Evolutionary conservation across 805 yeast genomes (phyloP).

Genomic region (Scheffersomyces amazonensis): DNA sequence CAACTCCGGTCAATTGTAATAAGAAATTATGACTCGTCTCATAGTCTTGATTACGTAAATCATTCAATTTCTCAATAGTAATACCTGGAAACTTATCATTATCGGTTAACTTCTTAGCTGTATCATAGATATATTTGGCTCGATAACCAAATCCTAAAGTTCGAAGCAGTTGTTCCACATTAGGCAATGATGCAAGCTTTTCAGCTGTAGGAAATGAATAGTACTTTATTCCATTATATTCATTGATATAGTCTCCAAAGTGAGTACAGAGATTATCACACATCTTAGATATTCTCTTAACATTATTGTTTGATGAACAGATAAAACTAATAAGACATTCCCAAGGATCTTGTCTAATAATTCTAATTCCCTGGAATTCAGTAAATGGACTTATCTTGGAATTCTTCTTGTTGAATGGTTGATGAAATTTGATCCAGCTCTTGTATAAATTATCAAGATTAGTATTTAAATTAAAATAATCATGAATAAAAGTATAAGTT

Average conservation of each 20-base stretch:
- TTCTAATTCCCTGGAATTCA: constrained; percentile 68
- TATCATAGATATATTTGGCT: constrained; percentile 80
- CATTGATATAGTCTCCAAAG: constrained; percentile 61
- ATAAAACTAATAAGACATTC: constrained; percentile 87
- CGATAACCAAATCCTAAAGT: constrained; percentile 81
- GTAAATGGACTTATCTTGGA: constrained; percentile 27
- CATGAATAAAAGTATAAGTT: constrained; percentile 46
- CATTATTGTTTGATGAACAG: constrained; percentile 94
- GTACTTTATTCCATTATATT: constrained; percentile 52
- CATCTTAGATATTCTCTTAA: constrained; percentile 90
- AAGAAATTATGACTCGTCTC: constrained; percentile 57
- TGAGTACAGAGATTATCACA: constrained; percentile 72
- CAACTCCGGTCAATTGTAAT: constrained; percentile 78
- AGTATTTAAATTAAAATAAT: constrained; percentile 70
- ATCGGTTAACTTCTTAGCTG: constrained; percentile 57
- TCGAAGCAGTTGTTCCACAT: constrained; percentile 42
- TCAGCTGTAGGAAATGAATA: constrained; percentile 75
- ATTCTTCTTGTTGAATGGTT: constrained; percentile 38
- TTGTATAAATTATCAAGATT: constrained; percentile 51
- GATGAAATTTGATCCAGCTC: constrained; percentile 61
- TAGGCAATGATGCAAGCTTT: constrained; percentile 33
- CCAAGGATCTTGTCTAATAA: constrained; percentile 95
- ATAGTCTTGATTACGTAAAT: constrained; percentile 46
- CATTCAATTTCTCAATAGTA: constrained; percentile 32
- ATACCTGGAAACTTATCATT: constrained; percentile 34